Evolutionary conservation across 306 rosid species (phyloP).

Genomic region (Vigna reflexopilosa): DNA sequence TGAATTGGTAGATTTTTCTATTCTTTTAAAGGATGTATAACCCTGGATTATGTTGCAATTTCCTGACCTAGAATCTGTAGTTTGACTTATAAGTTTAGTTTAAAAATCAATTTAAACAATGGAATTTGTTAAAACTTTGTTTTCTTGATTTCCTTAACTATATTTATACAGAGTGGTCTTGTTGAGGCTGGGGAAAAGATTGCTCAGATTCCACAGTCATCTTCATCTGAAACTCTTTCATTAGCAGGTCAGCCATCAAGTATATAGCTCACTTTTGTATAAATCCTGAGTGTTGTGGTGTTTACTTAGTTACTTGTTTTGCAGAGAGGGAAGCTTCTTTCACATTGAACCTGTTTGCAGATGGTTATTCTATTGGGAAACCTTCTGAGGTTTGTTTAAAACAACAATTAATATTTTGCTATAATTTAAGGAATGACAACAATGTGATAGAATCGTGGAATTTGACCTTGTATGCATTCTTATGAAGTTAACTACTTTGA

Average conservation of each 20-base stretch:
- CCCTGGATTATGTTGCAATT: slow-evolving; percentile 9
- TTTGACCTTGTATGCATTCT: slow-evolving; percentile 34
- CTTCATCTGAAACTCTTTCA: slow-evolving; percentile 53
- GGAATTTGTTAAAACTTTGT: slow-evolving; percentile 8
- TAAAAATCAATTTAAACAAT: slow-evolving; percentile 17
- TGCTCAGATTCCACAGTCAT: slow-evolving; percentile 47
- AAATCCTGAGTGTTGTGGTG: slow-evolving; percentile 41
- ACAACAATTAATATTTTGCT: slow-evolving; percentile 25
- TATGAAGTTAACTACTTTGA: slow-evolving; percentile 36
- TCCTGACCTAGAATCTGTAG: background rate
- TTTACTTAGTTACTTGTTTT: slow-evolving; percentile 39
- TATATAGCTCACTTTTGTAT: slow-evolving; percentile 29
- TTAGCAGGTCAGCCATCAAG: slow-evolving; percentile 53
- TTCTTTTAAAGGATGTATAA: background rate
- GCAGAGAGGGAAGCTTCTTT: slow-evolving; percentile 87
- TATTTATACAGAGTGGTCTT: slow-evolving; percentile 56
- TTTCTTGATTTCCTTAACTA: slow-evolving; percentile 39
- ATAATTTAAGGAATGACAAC: slow-evolving; percentile 21
- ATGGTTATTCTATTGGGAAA: slow-evolving; percentile 92
- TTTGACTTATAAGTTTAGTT: slow-evolving; percentile 16
- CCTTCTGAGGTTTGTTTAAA: slow-evolving; percentile 78
- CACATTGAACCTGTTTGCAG: slow-evolving; percentile 74
- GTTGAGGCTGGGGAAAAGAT: slow-evolving; percentile 55
- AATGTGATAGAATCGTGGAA: slow-evolving; percentile 14
- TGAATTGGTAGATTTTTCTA: slow-evolving; percentile 17